Evolutionary conservation across 192 early-diverging fungal species (phyloP), one percentile per base, ranked within the genome.

Genomic region (Coemansia sp.): DNA sequence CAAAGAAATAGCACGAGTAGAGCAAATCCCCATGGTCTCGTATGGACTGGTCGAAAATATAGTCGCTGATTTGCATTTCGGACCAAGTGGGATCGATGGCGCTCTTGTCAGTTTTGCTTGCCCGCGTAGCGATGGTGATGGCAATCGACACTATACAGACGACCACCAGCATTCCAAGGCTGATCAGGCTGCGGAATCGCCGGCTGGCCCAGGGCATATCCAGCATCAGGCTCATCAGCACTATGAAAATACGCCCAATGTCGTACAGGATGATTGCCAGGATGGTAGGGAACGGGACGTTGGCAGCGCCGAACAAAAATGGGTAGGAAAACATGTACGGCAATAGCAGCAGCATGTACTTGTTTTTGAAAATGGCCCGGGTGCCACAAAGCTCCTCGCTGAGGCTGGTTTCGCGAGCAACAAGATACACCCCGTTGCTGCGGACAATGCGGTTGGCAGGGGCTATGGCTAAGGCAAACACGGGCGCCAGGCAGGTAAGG

Each of bases 381-480:
- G 61, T 60, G n/a, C 62, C 53, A 12, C n/a, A 23, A 10, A 68
- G 14, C 33, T 74, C 72, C 12, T 38, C 44, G 0, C 36, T 11
- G 3, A 68, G 15, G 1, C 45, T 64, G 1, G 72, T 60, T 45
- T 60, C 45, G 10, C 53, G 72, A 14, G 72, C 56, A 31, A 68
- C 55, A 51, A 74, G 14, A 30, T 64, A 68, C 10, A 74, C 72
- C 3, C 72, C 72, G 45, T 74, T 63, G 39, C 46, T 53, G 28
- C 72, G 72, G 15, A 74, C 65, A 8, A 74, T 57, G 11, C 44
- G 58, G 42, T 63, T 40, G n/a, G 54, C 18, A 1, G 72, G 63
- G n/a, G 65, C 63, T 12, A 74, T 59, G 4, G 72, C 56, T 14
- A 50, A 23, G 1, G 65, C 56, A 3, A 60, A 31, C 9, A 68